These are phyloP conservation scores for Hanseniaspora sp. DNA, from an alignment of 1,139 yeast species.

Conservation along the genomic window DNA sequence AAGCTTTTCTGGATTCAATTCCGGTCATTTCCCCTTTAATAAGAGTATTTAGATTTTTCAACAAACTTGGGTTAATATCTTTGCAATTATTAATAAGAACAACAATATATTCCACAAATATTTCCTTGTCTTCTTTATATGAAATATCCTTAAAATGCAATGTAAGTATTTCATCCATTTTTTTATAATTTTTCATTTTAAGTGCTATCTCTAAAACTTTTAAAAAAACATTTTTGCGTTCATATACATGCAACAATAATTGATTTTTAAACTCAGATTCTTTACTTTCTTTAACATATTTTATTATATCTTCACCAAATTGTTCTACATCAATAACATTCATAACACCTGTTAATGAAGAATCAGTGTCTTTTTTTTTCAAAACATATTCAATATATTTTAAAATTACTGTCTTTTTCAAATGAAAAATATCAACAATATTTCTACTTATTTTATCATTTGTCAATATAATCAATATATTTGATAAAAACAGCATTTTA, in stretches of 20 bases:
- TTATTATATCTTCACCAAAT: slow-evolving; percentile 21
- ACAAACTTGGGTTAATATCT: not conserved
- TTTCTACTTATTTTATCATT: not conserved
- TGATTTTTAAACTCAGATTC: slow-evolving; percentile 16
- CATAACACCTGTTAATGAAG: not conserved
- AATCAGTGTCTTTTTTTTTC: not conserved
- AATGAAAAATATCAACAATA: not conserved
- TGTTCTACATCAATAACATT: slow-evolving; percentile 18
- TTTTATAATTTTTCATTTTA: slow-evolving; percentile 13
- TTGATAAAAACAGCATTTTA: not conserved
- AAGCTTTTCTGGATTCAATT: not conserved
- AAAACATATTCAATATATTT: not conserved
- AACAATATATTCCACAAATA: not conserved
- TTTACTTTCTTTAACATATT: slow-evolving; percentile 15
- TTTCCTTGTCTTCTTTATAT: slow-evolving; percentile 16
- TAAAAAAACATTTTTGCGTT: slow-evolving; percentile 17
- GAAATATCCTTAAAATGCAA: slow-evolving; percentile 18
- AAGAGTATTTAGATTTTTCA: not conserved
- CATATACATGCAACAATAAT: slow-evolving; percentile 20
- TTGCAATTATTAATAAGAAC: not conserved
- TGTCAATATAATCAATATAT: not conserved
- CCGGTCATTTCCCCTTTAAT: not conserved
- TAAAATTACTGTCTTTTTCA: slow-evolving; percentile 1
- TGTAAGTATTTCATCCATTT: slow-evolving; percentile 18
- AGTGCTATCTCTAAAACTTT: slow-evolving; percentile 19